Evolutionary conservation across 805 yeast genomes (phyloP), one percentile per base, ranked within the genome.

Genomic region (Ascoidea asiatica): DNA sequence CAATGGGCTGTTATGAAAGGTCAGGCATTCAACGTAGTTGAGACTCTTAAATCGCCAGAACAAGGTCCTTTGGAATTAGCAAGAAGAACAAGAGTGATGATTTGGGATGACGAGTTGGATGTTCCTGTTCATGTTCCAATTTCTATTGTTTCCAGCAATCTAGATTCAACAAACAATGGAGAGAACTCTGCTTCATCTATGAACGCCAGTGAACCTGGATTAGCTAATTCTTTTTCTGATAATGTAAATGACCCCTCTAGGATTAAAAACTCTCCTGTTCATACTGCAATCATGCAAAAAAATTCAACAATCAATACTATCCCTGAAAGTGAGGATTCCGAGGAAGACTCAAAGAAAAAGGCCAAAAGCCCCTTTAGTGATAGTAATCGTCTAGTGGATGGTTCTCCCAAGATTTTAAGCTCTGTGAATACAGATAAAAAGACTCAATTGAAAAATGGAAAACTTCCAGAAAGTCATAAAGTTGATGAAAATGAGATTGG

Each of bases 1-100:
- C 89, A 82, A 52, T 66, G 81, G 65, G 79, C 83, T 0, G 81
- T 82, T 2, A 53, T 81, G 54, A 81, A 81, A 54, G 90, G 89
- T 0, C 89, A 82, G 55, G 85, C 89, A 0, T 81, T 79, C 62
- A 81, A 80, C 50, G 80, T 81, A 2, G 81, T 80, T 3, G 86
- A 82, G 52, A 69, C 81, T 1, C 57, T 81, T 44, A 76, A 76
- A 53, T 61, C 63, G 29, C 64, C 68, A 1, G 67, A 70, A 19
- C 80, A 77, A 37, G 85, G 87, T 0, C 88, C 88, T 0, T 59
- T 81, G 44, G 87, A 81, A 48, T 60, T 81, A 11, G 79, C 78
- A 1, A 63, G 83, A 47, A 58, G 81, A 42, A 72, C 77, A 8
- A 64, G 79, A 41, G 63, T 78, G 23, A 54, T 75, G 44, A 73